These are phyloP conservation scores for Plasmopara muralis DNA, from an alignment of 352 stramenopile genomes.

Conservation along the genomic window DNA sequence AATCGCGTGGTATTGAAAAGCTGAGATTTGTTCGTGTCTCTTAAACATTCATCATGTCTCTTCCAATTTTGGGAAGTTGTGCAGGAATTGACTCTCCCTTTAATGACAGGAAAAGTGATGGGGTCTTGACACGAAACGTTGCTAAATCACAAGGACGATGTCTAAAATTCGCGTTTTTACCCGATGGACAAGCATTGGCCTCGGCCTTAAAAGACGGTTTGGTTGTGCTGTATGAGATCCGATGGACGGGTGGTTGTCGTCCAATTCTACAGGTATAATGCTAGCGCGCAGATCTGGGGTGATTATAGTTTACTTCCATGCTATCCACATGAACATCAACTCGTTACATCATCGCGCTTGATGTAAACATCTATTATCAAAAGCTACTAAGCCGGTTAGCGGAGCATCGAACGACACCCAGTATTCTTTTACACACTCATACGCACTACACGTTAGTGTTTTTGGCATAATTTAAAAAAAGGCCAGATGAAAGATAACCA, in stretches of 20 bases:
- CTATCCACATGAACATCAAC: too few relatives aligned
- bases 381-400: too few relatives aligned
- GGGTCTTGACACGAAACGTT: constrained; percentile 38
- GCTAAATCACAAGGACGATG: constrained; percentile 39
- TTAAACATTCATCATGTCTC: neutral
- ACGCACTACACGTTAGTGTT: too few relatives aligned
- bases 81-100: constrained; percentile 13
- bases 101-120: constrained; percentile 15
- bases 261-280: too few relatives aligned
- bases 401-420: too few relatives aligned
- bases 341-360: too few relatives aligned
- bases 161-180: constrained; percentile 76
- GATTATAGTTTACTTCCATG: too few relatives aligned
- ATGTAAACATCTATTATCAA: too few relatives aligned
- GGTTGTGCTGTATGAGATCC: constrained; percentile 67
- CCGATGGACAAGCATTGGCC: constrained; percentile 68
- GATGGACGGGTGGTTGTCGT: neutral
- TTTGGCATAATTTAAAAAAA: too few relatives aligned
- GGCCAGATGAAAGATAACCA: too few relatives aligned
- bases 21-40: constrained; percentile 10
- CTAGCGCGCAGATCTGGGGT: too few relatives aligned
- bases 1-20: constrained; percentile 43
- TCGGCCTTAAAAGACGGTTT: constrained; percentile 71
- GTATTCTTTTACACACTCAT: too few relatives aligned
- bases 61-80: constrained; percentile 35